Percentiles rank a stretch among this genome's conserved stretches.
Conservation (phyloP, 2,329 filamentous ascomycete genomes). For the Aspergillus arachidicola region DNA sequence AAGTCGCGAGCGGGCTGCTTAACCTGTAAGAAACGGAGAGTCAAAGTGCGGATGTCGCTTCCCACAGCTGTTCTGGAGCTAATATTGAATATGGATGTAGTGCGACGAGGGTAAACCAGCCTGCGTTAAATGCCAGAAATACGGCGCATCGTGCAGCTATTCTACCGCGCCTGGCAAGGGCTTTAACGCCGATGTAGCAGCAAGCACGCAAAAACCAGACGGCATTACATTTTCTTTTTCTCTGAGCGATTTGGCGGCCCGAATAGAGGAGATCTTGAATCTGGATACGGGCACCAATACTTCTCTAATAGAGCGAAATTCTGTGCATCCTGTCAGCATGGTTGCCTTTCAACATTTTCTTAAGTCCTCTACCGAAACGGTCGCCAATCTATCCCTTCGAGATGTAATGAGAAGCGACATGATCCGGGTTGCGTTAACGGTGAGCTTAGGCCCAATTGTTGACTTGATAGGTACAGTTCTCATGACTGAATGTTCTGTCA, state of each 20-base stretch:
- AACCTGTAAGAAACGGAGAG: slow-evolving; percentile 31
- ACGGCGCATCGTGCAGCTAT: slow-evolving; percentile 28
- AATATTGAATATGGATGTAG: slow-evolving; percentile 11
- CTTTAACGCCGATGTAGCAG: not conserved
- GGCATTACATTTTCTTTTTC: slow-evolving; percentile 19
- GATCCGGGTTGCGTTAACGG: slow-evolving; percentile 28
- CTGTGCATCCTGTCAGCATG: slow-evolving; percentile 11
- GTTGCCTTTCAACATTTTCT: slow-evolving; percentile 27
- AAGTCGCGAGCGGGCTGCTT: slow-evolving; percentile 33
- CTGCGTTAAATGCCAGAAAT: slow-evolving; percentile 29
- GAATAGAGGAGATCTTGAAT: slow-evolving; percentile 15
- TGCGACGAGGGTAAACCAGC: slow-evolving; percentile 34
- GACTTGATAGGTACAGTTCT: not conserved
- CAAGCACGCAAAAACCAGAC: not conserved
- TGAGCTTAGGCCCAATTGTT: slow-evolving; percentile 5
- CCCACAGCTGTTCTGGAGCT: not conserved
- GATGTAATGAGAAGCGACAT: slow-evolving; percentile 28
- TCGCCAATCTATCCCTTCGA: slow-evolving; percentile 16
- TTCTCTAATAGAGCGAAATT: not conserved
- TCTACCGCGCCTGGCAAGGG: not conserved
- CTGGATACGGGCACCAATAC: not conserved
- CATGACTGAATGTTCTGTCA: slow-evolving; percentile 1
- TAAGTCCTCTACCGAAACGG: slow-evolving; percentile 15
- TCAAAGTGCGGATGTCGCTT: slow-evolving; percentile 27
- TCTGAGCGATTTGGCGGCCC: slow-evolving; percentile 17